These are phyloP conservation scores for Linum tenue DNA, from an alignment of 345 rosid species.

Conservation along the genomic window DNA sequence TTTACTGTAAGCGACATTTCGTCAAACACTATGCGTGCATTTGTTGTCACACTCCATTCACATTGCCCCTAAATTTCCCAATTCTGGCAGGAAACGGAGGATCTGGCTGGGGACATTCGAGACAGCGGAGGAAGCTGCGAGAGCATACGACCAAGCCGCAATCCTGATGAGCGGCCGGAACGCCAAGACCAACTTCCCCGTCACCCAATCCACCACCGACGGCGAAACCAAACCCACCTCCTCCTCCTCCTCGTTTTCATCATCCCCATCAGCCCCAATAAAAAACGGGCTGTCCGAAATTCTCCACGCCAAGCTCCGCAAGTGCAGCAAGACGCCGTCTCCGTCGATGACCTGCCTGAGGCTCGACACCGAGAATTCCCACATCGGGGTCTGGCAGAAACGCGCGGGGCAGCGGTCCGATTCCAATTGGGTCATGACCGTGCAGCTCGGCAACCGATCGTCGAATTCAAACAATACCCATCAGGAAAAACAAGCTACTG, in stretches of 20 bases:
- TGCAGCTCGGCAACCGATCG: slow-evolving; percentile 36
- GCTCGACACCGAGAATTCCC: slow-evolving; percentile 62
- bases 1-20: slow-evolving; percentile 32
- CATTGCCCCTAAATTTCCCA: background rate
- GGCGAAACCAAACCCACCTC: slow-evolving; percentile 10
- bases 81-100: slow-evolving; percentile 47
- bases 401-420: slow-evolving; percentile 52
- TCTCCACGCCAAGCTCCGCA: slow-evolving; percentile 52
- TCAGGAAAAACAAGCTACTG: slow-evolving; percentile 1
- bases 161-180: slow-evolving; percentile 61
- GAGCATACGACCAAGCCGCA: slow-evolving; percentile 69
- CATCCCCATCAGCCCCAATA: too few relatives aligned
- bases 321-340: slow-evolving; percentile 51
- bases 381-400: slow-evolving; percentile 81
- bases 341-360: slow-evolving; percentile 72
- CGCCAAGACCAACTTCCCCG: slow-evolving; percentile 68
- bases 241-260: slow-evolving; percentile 6
- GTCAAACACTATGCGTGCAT: background rate
- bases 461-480: background rate
- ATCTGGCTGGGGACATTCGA: slow-evolving; percentile 81
- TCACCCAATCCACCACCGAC: slow-evolving; percentile 15
- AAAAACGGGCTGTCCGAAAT: slow-evolving; percentile 35
- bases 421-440: slow-evolving; percentile 73
- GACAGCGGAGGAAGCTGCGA: slow-evolving; percentile 68
- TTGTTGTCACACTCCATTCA: background rate